Evolutionary conservation across 495 filamentous ascomycete species (phyloP), one percentile per base, ranked within the genome.

Genomic region (Aspergillus homomorphus): DNA sequence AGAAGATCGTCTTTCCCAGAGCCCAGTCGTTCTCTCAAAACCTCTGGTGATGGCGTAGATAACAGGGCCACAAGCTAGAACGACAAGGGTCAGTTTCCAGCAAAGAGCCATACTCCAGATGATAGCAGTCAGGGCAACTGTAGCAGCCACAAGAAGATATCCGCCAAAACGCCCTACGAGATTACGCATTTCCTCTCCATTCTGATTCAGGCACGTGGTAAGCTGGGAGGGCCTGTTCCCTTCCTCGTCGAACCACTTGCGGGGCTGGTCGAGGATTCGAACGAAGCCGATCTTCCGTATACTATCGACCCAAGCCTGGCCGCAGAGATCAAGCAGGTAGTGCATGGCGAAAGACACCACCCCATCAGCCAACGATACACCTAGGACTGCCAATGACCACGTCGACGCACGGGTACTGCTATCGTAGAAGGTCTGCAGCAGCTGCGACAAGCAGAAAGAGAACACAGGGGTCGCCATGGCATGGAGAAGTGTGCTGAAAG

Each of bases 111-210:
- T 63, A 48, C 89, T 87, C 91, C 91, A 97, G 5, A 82, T 62
- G 7, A 95, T 57, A 0, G 91, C 82, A 18, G 88, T 82, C 1
- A 74, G 38, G 16, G 88, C 81, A 79, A 94, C 91, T 10, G 81
- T 53, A 5, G 77, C 64, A 4, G 86, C 83, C 5, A 89, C 82
- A 15, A 92, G 80, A 0, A 87, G 67, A 44, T 86, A 83, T 3
- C 85, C 88, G 6, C 85, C 82, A 65, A 95, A 96, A 43, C 88
- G 83, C 10, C 89, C 87, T 2, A 96, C 73, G 0, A 98, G 68
- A 58, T 91, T 90, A 4, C 87, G 81, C 82, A 92, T 92, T 64
- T 96, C 90, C 70, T 98, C 94, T 2, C 86, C 89, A 64, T 93
- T 88, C 50, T 89, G 81, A 63, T 94, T 90, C 4, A 97, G 81